Evolutionary conservation across 2,329 filamentous ascomycete species (phyloP).

Genomic region (Neopestalotiopsis sp.): DNA sequence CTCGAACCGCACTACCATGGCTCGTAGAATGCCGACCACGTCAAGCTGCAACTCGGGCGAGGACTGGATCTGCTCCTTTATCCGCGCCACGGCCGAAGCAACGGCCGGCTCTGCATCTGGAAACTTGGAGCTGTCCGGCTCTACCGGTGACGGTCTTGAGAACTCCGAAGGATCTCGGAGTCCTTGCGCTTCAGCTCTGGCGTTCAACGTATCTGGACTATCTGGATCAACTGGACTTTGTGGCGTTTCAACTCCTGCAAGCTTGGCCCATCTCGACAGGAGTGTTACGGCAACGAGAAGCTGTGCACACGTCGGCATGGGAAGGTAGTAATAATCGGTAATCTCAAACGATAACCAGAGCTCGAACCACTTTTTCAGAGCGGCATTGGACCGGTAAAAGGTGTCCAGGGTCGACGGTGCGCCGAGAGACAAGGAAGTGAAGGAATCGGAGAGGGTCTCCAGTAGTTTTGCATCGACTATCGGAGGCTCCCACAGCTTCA

Average conservation of each 20-base stretch:
- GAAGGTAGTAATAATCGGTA: slow-evolving; percentile 48
- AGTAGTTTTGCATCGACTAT: slow-evolving; percentile 46
- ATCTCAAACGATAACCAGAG: slow-evolving; percentile 51
- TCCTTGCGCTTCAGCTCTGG: slow-evolving; percentile 17
- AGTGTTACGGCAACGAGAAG: slow-evolving; percentile 56
- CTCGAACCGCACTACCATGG: slow-evolving; percentile 48
- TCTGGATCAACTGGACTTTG: slow-evolving; percentile 1
- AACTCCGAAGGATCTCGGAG: slow-evolving; percentile 7
- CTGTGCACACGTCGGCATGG: slow-evolving; percentile 50
- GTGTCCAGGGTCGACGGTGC: slow-evolving; percentile 51
- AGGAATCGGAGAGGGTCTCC: slow-evolving; percentile 47
- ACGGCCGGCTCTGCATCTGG: slow-evolving; percentile 32
- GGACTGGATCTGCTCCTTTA: slow-evolving; percentile 46
- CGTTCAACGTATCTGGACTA: background rate
- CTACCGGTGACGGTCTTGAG: slow-evolving; percentile 9
- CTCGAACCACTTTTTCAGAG: slow-evolving; percentile 55
- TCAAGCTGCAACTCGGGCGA: slow-evolving; percentile 52
- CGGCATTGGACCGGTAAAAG: slow-evolving; percentile 53
- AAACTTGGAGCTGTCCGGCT: slow-evolving; percentile 20
- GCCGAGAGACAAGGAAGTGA: slow-evolving; percentile 42
- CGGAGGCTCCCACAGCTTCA: slow-evolving; percentile 55
- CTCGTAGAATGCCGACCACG: slow-evolving; percentile 46
- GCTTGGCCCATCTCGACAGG: slow-evolving; percentile 55
- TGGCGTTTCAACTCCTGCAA: slow-evolving; percentile 42
- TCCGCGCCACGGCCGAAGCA: slow-evolving; percentile 43